Percentiles rank a stretch among this genome's conserved stretches.
Conservation (phyloP, 2,329 filamentous ascomycete genomes). For the Hymenoscyphus linearis region DNA sequence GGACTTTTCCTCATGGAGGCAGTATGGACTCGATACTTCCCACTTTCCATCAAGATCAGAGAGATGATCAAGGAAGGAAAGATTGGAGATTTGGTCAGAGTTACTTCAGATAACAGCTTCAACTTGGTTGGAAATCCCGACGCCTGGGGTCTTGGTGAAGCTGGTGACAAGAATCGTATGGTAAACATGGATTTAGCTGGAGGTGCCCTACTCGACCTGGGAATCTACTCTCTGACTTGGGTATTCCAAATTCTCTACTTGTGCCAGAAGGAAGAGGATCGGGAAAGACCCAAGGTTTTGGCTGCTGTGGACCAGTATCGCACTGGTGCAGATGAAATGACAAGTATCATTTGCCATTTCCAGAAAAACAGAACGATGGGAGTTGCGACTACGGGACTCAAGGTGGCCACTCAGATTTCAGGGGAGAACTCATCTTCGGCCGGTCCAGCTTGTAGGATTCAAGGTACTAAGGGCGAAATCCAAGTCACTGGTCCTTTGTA, state of each 20-base stretch:
- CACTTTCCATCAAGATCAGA: constrained; percentile 53
- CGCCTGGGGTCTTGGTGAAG: constrained; percentile 34
- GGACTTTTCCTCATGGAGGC: constrained; percentile 59
- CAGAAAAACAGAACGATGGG: constrained; percentile 53
- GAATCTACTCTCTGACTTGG: constrained; percentile 67
- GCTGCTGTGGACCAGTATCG: constrained; percentile 54
- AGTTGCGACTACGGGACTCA: constrained; percentile 51
- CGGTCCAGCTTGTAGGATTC: constrained; percentile 54
- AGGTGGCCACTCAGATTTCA: constrained; percentile 45
- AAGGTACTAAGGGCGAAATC: constrained; percentile 62
- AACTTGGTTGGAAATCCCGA: constrained; percentile 45
- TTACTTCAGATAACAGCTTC: constrained; percentile 38
- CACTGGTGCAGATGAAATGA: constrained; percentile 58
- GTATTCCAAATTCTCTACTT: constrained; percentile 68
- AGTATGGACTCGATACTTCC: constrained; percentile 69
- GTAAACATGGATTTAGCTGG: constrained; percentile 65
- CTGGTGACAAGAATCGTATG: constrained; percentile 50
- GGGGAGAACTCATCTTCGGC: constrained; percentile 39
- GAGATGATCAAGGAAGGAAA: constrained; percentile 39
- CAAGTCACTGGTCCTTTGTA: constrained; percentile 57
- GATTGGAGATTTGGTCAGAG: constrained; percentile 41
- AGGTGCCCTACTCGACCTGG: constrained; percentile 62
- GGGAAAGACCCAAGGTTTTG: constrained; percentile 48
- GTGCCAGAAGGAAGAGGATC: constrained; percentile 43
- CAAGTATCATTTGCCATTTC: constrained; percentile 58